These are phyloP conservation scores for Geotrichum citri-aurantii DNA, from an alignment of 1,139 yeast genomes.

Conservation along the genomic window DNA sequence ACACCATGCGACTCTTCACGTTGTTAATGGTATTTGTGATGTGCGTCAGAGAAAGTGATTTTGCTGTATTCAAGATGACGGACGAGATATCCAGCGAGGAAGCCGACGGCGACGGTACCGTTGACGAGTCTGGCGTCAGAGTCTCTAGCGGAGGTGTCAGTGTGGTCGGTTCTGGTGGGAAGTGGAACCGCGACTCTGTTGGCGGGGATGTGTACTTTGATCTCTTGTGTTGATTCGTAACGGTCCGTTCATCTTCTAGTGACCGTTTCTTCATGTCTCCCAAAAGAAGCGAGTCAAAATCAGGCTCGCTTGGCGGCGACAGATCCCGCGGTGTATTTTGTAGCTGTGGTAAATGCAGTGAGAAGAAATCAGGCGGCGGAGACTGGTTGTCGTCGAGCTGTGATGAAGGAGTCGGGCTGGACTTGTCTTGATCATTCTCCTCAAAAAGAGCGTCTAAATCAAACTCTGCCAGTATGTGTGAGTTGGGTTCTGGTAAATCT, in stretches of 20 bases:
- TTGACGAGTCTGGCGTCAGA: conserved; percentile 13
- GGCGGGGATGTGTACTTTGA: neutral
- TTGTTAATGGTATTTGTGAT: neutral
- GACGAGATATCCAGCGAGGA: neutral
- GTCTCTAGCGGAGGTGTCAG: conserved; percentile 1
- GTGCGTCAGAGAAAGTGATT: neutral
- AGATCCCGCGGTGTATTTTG: neutral
- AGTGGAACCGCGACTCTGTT: neutral
- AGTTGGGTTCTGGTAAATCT: neutral
- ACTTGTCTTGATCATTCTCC: conserved; percentile 2
- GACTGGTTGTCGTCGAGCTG: neutral
- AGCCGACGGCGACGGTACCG: conserved; percentile 5
- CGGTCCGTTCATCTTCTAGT: neutral
- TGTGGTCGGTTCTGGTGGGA: neutral
- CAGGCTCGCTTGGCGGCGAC: neutral
- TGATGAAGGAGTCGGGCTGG: neutral
- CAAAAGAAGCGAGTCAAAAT: neutral
- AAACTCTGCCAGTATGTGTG: conserved; percentile 3
- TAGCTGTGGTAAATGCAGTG: neutral
- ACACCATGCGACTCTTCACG: conserved; percentile 11
- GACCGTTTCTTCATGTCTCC: neutral
- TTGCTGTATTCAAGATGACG: neutral
- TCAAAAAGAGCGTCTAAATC: conserved; percentile 13
- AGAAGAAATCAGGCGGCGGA: neutral
- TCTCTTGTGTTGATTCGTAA: neutral